These are phyloP conservation scores for Boeremia lycopersici DNA, from an alignment of 2,329 filamentous ascomycete genomes.

Conservation along the genomic window DNA sequence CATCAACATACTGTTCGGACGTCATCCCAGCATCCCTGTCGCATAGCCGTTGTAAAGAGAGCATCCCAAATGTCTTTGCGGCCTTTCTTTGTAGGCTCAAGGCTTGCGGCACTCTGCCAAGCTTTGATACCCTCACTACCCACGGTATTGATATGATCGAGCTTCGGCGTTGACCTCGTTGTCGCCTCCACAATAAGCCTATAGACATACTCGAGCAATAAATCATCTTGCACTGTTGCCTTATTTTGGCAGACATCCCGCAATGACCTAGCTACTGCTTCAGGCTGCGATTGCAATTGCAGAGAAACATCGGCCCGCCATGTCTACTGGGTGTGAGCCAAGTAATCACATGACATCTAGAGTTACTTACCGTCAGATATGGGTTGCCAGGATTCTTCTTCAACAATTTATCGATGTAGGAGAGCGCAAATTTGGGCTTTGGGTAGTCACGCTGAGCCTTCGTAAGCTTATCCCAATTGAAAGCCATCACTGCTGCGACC, in stretches of 20 bases:
- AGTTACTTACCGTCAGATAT: conserved; percentile 37
- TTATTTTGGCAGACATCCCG: conserved; percentile 27
- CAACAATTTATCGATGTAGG: conserved; percentile 40
- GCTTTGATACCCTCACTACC: conserved; percentile 30
- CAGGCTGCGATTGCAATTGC: conserved; percentile 20
- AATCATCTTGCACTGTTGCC: conserved; percentile 31
- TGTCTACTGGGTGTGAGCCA: conserved; percentile 23
- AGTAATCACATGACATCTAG: background rate
- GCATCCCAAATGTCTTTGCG: conserved; percentile 36
- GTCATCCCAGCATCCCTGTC: conserved; percentile 44
- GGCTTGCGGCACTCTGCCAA: conserved; percentile 40
- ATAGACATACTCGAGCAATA: conserved; percentile 39
- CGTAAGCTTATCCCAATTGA: conserved; percentile 43
- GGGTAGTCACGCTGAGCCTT: conserved; percentile 42
- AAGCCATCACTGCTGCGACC: conserved; percentile 33
- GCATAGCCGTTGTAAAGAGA: conserved; percentile 36
- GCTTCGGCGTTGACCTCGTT: conserved; percentile 10
- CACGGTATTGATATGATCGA: conserved; percentile 17
- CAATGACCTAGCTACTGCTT: conserved; percentile 19
- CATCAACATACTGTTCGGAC: conserved; percentile 35
- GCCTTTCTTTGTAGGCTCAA: conserved; percentile 27
- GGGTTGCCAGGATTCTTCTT: conserved; percentile 46
- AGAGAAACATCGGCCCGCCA: conserved; percentile 41
- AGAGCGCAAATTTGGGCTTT: conserved; percentile 43
- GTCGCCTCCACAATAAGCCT: conserved; percentile 27